Base-by-base conservation (phyloP, 1,284 basidiomycete species). In the Omphalotus olearius region DNA sequence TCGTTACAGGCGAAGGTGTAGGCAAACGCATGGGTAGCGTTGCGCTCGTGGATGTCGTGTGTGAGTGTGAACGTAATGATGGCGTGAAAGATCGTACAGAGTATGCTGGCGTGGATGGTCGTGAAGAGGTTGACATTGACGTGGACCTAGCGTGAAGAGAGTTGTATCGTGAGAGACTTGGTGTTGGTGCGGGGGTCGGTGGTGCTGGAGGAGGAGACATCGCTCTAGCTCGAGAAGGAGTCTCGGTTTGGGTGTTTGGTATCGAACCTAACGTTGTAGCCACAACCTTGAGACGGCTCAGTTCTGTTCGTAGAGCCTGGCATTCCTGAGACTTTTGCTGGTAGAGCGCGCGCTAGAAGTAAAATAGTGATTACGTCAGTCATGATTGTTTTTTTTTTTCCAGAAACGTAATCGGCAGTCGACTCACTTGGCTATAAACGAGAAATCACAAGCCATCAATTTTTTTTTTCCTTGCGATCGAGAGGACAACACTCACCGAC, bases 271-370 rank as follows among this genome's bases (percentile, higher is more conserved):
- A 67, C 45, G 72, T 73, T 1, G 74, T 64, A 28, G 76, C 69
- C 37, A 78, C 63, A 17, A 74, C 71, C 60, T 74, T 78, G 55
- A 79, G 64, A 53, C 83, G 77, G 65, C 68, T 78, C 52, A 86
- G 67, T 67, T 89, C 86, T 52, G 75, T 72, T 45, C 81, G 81
- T 44, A 88, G 75, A 60, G 72, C 73, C 62, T 83, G 80, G 61
- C 75, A 80, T 68, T 89, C 85, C 68, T 83, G 82, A 52, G 78
- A 72, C 73, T 83, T 85, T 71, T 83, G 79, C 57, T 74, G 70
- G 67, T 82, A 82, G 63, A 78, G 74, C 52, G 72, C 64, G 66
- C 81, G 78, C 83, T 86, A 61, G 17, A 28, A 54, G 58, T 56
- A 58, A 55, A 51, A 56, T 56, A 58, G 55, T 50, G 56, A 53